Evolutionary conservation across 768 basidiomycete species (phyloP), one percentile per base, ranked within the genome.

Genomic region (Infundibulicybe gibba): DNA sequence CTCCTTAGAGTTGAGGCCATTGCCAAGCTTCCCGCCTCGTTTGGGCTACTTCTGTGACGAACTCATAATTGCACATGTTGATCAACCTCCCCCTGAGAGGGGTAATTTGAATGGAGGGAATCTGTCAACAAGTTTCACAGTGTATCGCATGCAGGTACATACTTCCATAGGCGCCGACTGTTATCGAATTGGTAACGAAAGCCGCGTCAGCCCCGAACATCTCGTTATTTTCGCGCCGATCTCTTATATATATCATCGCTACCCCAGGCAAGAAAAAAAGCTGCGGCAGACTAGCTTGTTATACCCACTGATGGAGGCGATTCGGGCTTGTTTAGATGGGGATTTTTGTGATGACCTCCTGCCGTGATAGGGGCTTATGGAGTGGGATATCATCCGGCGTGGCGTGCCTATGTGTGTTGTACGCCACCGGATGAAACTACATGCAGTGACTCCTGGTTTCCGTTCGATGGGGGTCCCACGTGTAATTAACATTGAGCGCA

Each of bases 311-410:
- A 82, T 69, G 6, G 79, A 80, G 10, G 70, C 58, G 38, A 77
- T 63, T 72, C 17, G 69, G 65, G 21, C 77, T 80, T 49, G 76
- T 74, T 0, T 75, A 75, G 38, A 84, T 64, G 2, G 71, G 68
- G 19, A 84, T 45, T 49, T 80, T 72, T 9, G 54, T 64, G 30
- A 80, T 61, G 9, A 64, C 48, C 47, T 75, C 62, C 55, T 3
- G 72, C 74, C 11, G 54, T 68, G 33, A 83, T 70, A n/a, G n/a
- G 15, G 81, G 77, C 41, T 63, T 73, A 8, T 73, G 70, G 9
- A 87, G 71, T 1, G 85, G 81, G 20, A 87, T 61, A 47, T 84
- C 79, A 53, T 87, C 83, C 35, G 66, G 60, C 3, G 56, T 58
- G 3, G 82, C 70, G 43, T 72, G 57, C 20, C 75, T 55, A 48